Evolutionary conservation across 169 alveolate genomes (phyloP).

Genomic region (Plasmodium gallinaceum): DNA sequence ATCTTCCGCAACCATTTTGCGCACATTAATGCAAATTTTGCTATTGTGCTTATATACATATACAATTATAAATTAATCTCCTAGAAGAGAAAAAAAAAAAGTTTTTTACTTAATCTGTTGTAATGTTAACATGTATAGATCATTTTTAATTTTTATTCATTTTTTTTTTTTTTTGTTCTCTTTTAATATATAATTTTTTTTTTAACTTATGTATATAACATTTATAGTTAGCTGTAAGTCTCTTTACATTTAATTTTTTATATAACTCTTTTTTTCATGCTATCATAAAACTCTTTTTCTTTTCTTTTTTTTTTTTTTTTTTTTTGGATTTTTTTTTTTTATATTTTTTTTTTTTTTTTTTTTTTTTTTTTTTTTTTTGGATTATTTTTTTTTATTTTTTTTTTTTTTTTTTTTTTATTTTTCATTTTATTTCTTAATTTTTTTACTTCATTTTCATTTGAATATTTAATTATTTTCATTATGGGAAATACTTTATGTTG

Average conservation of each 20-base stretch:
- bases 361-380: background rate
- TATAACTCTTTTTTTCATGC: background rate
- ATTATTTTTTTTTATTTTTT: too few species aligned
- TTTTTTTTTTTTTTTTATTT: constrained; percentile 21
- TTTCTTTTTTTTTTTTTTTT: background rate
- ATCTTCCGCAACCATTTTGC: background rate
- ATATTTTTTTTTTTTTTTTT: constrained; percentile 3
- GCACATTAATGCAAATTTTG: constrained; percentile 42
- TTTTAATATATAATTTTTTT: background rate
- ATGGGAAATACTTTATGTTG: constrained; percentile 69
- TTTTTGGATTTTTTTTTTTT: background rate
- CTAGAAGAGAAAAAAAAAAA: constrained; percentile 9
- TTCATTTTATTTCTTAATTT: background rate
- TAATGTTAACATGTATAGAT: background rate
- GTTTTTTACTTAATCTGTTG: constrained; percentile 3
- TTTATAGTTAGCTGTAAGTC: background rate
- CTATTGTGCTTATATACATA: constrained; percentile 5
- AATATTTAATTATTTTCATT: constrained; percentile 4
- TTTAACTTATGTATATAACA: background rate
- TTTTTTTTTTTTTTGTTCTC: constrained; percentile 2
- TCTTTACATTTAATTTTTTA: background rate
- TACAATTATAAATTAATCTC: background rate
- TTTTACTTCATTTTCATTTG: background rate
- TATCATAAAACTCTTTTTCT: background rate
- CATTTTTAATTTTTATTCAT: background rate